Base-by-base conservation (phyloP, 2,329 filamentous ascomycete genomes). In the Penicillium sp. region DNA sequence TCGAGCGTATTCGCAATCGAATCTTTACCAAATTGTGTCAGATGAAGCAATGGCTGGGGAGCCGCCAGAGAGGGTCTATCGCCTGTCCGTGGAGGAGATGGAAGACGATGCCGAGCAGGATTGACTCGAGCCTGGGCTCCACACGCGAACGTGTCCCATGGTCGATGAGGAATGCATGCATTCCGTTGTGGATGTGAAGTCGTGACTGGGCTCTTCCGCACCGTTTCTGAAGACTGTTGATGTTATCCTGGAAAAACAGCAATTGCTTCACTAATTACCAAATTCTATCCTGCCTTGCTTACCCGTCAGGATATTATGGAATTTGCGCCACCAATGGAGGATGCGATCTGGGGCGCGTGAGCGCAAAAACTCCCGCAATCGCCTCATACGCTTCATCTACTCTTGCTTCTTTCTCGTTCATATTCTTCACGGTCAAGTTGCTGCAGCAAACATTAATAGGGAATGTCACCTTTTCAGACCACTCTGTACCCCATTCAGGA, bases 81-180 rank as follows among this genome's bases (percentile, higher is more conserved):
- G 44, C 12, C 25, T 29, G 12, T 33, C 11, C 9, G 37, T 39
- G 9, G 24, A 46, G 2, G 42, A 28, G 9, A 12, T 11, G 4
- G 25, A 26, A 12, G 37, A 26, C 9, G 26, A 39, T 29, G 42
- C 25, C n/a, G 6, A 28, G 1, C n/a, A 40, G 28, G 24, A 46
- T 35, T 9, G 33, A 6, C 9, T 40, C 25, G 29, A 46, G 18
- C 29, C 29, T 7, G 44, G 37, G 28, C 44, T 46, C 5, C 11
- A 34, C 12, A 46, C 37, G 24, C 39, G 27, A 13, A 29, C 35
- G 25, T 40, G 44, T 35, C 44, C 39, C 24, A 24, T 40, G 37
- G 29, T 40, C 35, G 44, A 46, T 28, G 37, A 27, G 37, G 37
- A 46, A 18, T 35, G 37, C 33, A 40, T 46, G 27, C 35, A 38